Evolutionary conservation across 495 filamentous ascomycete genomes (phyloP), one percentile per base, ranked within the genome.

Genomic region (Lentithecium fluviatile): DNA sequence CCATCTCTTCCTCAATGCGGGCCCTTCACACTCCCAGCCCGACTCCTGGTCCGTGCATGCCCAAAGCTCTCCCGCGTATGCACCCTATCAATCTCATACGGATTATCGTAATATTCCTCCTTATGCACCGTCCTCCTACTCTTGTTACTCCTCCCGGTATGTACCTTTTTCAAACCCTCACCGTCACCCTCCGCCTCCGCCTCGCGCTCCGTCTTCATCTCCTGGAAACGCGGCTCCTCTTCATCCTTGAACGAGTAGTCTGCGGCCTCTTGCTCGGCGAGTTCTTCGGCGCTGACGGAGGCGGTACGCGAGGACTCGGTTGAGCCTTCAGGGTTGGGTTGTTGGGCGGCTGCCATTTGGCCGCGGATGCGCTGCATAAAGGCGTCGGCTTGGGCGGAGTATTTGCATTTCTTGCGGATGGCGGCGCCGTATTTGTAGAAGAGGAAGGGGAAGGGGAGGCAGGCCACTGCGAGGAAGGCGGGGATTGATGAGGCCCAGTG

Each of bases 401-500:
- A 95, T 77, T 87, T 88, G 81, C 90, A 94, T 51, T 78, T 78
- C 55, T 74, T 74, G 6, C 90, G 80, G 62, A 95, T 88, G 15
- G 66, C 43, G 0, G 71, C 70, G 38, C 89, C 90, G 71, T 90
- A 94, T 65, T 82, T 83, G 74, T 88, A 89, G 75, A 94, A 89
- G 38, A 95, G 71, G 75, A 88, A 87, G 10, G 89, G 89, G 71
- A 90, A 89, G 0, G 90, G 90, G 46, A 91, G 77, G 70, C 89
- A 92, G 19, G 78, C 80, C 15, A 93, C 74, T 2, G 87, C 83
- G 6, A 94, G 74, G 75, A 93, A 92, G 0, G 88, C 90, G 0
- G 88, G 88, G 47, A 95, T 79, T 0, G 81, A 83, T 17, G 82
- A 86, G 3, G 88, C 90, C 90, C 89, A 92, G 76, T 92, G 64